Percentiles rank a stretch among this genome's conserved stretches.
phyloP scores from a whole-genome alignment of 352 stramenopile species.

The Pythium angustatum region DNA sequence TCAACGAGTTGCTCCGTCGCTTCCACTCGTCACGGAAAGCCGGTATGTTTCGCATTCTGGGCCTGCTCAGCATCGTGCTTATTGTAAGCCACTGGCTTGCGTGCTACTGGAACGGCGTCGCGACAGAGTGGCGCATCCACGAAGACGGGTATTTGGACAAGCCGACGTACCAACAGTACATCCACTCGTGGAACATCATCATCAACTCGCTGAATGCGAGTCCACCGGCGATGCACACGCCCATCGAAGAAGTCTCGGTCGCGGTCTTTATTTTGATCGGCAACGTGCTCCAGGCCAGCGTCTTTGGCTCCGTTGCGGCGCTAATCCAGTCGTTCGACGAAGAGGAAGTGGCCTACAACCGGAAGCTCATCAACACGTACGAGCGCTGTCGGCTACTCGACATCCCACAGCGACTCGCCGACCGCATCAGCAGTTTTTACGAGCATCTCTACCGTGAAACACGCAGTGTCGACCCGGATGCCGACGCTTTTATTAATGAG shows the following conservation, averaged over 20 bases:
- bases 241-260: slow-evolving; percentile 53
- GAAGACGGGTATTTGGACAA: slow-evolving; percentile 31
- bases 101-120: slow-evolving; percentile 68
- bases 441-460: slow-evolving; percentile 74
- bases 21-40: slow-evolving; percentile 73
- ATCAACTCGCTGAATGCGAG: slow-evolving; percentile 67
- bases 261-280: slow-evolving; percentile 70
- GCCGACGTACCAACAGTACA: slow-evolving; percentile 42
- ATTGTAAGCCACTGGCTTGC: slow-evolving; percentile 55
- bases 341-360: slow-evolving; percentile 66
- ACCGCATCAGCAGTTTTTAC: slow-evolving; percentile 69
- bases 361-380: slow-evolving; percentile 67
- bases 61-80: slow-evolving; percentile 54
- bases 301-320: slow-evolving; percentile 68
- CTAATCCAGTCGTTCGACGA: slow-evolving; percentile 75
- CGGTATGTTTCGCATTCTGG: slow-evolving; percentile 55
- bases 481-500: slow-evolving; percentile 79
- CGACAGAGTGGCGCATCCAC: slow-evolving; percentile 42
- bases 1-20: slow-evolving; percentile 56
- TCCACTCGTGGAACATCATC: slow-evolving; percentile 53
- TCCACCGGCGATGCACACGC: slow-evolving; percentile 56
- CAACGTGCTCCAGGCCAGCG: slow-evolving; percentile 66
- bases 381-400: slow-evolving; percentile 68
- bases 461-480: slow-evolving; percentile 61
- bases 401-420: slow-evolving; percentile 51